Base-by-base conservation (phyloP, 805 yeast genomes). In the Blastobotrys muscicola region DNA sequence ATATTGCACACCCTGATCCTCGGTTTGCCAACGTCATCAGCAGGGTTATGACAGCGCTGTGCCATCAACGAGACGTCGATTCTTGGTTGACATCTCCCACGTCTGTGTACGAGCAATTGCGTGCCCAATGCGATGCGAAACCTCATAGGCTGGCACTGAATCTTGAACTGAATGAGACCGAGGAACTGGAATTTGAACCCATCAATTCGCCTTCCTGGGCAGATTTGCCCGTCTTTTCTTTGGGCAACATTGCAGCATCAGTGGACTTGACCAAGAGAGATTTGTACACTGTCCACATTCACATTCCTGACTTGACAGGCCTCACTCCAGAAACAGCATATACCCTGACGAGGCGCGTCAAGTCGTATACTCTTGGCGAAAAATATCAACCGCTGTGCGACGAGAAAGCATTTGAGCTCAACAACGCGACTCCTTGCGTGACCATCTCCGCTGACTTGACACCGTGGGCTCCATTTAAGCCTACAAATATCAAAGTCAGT, bases 61-160 rank as follows among this genome's bases (percentile, higher is more conserved):
- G 47, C 36, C 55, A 50, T 2, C 47, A 49, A 7, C 14, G 48
- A 13, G 50, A 51, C 34, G 43, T 49, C 2, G 48, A 46, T 8
- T 36, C 32, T 10, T 51, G 53, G 54, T 43, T 51, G n/a, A 48
- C 48, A 11, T 39, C 53, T 14, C 52, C 53, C 9, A 41, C 52
- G n/a, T 38, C 46, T 32, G 51, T 47, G 4, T 39, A 37, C 29
- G 32, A 39, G 12, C 36, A 41, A n/a, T 34, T 50, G 38, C 29
- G 39, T 26, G 39, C 34, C 34, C 14, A 14, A 10, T 36, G 10
- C 38, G 9, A 11, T 15, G n/a, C 26, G 10, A 3, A 6, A 13
- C 30, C 23, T 13, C 12, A 36, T n/a, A 13, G 12, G 8, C 3
- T 5, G 4, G 30, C 15, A 4, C 4, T 10, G 13, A 6, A 20